Percentiles rank a stretch among this genome's conserved stretches.
Evolutionary conservation across 495 filamentous ascomycete species (phyloP).

Genomic region (Podospora appendiculata): DNA sequence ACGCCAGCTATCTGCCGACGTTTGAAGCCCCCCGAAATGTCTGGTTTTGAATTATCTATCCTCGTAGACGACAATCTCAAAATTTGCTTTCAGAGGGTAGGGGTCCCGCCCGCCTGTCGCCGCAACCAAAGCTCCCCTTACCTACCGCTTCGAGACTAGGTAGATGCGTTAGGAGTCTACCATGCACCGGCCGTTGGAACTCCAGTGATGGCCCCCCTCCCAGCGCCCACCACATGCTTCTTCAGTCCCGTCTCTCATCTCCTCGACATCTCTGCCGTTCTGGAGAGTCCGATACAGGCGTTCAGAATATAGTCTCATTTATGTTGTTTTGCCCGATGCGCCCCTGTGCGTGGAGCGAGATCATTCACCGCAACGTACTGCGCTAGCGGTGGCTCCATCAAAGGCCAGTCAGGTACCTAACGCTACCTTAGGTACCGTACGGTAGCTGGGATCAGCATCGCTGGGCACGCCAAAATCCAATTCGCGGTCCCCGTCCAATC

Average conservation of each 20-base stretch:
- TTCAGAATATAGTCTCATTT: too few relatives aligned
- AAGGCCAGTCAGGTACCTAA: neutral
- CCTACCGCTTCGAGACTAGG: too few relatives aligned
- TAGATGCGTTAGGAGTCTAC: neutral
- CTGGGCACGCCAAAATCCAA: too few relatives aligned
- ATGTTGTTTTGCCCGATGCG: neutral
- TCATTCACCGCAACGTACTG: constrained; percentile 10
- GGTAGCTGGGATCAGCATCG: too few relatives aligned
- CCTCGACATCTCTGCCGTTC: too few relatives aligned
- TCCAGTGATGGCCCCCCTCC: too few relatives aligned
- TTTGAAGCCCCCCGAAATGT: constrained; percentile 12
- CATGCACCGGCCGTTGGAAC: too few relatives aligned
- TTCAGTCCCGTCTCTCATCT: too few relatives aligned
- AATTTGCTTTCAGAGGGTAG: constrained; percentile 22
- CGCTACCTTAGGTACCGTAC: neutral
- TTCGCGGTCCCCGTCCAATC: neutral
- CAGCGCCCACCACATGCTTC: too few relatives aligned
- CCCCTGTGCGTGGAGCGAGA: neutral
- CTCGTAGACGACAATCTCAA: neutral
- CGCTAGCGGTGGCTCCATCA: constrained; percentile 12
- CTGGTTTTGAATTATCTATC: constrained; percentile 17
- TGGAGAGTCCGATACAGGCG: too few relatives aligned
- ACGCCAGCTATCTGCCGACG: constrained; percentile 11
- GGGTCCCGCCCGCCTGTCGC: constrained; percentile 17
- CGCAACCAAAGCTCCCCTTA: constrained; percentile 7